Conservation (phyloP, 1,139 yeast genomes). For the Saccharomyces hybrid region DNA sequence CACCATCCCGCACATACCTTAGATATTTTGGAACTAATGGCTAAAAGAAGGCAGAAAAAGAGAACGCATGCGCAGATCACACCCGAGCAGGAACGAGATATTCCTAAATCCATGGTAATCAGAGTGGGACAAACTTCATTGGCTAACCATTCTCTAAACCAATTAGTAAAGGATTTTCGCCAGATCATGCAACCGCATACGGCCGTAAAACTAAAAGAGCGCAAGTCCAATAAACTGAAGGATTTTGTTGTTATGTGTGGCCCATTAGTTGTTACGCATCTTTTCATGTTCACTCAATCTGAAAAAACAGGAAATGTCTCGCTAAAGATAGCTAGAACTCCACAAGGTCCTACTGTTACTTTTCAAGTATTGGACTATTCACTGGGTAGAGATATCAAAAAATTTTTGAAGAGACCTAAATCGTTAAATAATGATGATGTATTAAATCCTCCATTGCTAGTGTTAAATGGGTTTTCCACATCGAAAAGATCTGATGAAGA, state of each 20-base stretch:
- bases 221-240: constrained; percentile 77
- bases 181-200: constrained; percentile 95
- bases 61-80: constrained; percentile 55
- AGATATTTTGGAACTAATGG: not conserved
- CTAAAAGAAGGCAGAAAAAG: constrained; percentile 5
- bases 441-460: constrained; percentile 77
- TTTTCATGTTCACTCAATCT: constrained; percentile 79
- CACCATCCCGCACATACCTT: not conserved
- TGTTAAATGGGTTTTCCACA: constrained; percentile 72
- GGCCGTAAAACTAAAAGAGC: constrained; percentile 77
- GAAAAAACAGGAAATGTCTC: constrained; percentile 73
- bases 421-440: constrained; percentile 62
- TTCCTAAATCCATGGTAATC: constrained; percentile 91
- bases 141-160: constrained; percentile 73
- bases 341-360: constrained; percentile 90
- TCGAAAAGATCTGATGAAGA: constrained; percentile 26
- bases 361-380: constrained; percentile 74
- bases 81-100: constrained; percentile 57
- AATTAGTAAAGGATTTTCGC: constrained; percentile 81
- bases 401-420: constrained; percentile 61
- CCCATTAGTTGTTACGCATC: constrained; percentile 85
- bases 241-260: constrained; percentile 97
- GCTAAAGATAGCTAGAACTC: constrained; percentile 77
- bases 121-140: constrained; percentile 68
- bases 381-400: constrained; percentile 69